Percentiles rank a stretch among this genome's conserved stretches.
These are phyloP conservation scores for Begonia masoniana DNA, from an alignment of 306 rosid genomes.

Conservation along the genomic window DNA sequence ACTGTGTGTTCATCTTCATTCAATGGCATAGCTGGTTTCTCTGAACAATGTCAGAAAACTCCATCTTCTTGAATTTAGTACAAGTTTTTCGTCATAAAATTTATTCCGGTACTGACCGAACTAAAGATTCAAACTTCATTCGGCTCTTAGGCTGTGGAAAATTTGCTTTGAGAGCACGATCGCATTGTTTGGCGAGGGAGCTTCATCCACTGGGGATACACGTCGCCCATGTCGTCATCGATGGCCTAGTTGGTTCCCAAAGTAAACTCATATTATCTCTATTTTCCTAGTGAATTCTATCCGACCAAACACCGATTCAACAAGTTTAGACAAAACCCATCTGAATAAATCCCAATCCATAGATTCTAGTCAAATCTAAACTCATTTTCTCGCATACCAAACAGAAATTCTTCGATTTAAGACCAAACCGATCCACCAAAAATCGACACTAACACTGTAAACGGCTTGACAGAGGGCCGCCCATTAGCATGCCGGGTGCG, in stretches of 20 bases:
- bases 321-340: too few relatives aligned
- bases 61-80: neutral
- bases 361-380: too few relatives aligned
- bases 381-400: constrained; percentile 6
- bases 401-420: neutral
- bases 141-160: constrained; percentile 75
- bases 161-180: constrained; percentile 75
- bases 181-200: constrained; percentile 89
- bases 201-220: constrained; percentile 82
- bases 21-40: constrained; percentile 60
- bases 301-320: too few relatives aligned
- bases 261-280: constrained; percentile 15
- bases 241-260: constrained; percentile 67
- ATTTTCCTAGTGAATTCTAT: neutral
- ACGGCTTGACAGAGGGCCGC: too few relatives aligned
- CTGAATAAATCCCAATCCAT: neutral
- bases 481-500: neutral
- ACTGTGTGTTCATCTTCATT: constrained; percentile 86
- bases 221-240: constrained; percentile 81
- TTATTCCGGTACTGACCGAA: too few relatives aligned
- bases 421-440: neutral
- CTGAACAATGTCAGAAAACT: constrained; percentile 48
- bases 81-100: too few relatives aligned
- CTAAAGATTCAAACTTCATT: too few relatives aligned
- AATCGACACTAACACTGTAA: too few relatives aligned